Evolutionary conservation across 257 asterid species (phyloP).

Genomic region (Solanum clarkiae): DNA sequence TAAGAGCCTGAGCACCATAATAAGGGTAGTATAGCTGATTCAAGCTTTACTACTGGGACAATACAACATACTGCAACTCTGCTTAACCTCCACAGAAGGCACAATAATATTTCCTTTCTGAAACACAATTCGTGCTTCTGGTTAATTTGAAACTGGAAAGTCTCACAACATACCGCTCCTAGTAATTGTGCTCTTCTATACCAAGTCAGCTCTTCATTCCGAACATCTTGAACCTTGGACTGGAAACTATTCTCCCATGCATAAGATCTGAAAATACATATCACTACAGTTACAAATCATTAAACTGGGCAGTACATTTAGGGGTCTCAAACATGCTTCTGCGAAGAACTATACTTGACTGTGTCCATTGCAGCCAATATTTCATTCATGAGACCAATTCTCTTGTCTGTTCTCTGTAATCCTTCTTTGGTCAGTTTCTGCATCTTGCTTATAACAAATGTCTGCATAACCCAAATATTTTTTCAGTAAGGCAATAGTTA

Average conservation of each 20-base stretch:
- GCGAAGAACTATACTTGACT: slow-evolving; percentile 45
- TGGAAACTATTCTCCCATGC: slow-evolving; percentile 96
- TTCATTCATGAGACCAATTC: slow-evolving; percentile 97
- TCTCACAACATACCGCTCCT: slow-evolving; percentile 62
- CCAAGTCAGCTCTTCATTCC: slow-evolving; percentile 85
- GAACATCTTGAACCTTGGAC: slow-evolving; percentile 60
- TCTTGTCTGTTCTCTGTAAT: slow-evolving; percentile 80
- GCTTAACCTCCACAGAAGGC: neutral
- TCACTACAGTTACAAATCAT: neutral
- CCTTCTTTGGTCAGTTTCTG: slow-evolving; percentile 86
- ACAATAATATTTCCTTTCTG: neutral
- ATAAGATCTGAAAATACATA: slow-evolving; percentile 54
- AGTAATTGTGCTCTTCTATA: slow-evolving; percentile 69
- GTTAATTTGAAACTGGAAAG: neutral
- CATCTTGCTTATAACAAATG: slow-evolving; percentile 78
- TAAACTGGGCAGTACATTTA: neutral
- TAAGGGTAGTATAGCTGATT: neutral
- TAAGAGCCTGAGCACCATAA: neutral
- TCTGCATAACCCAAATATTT: slow-evolving; percentile 37
- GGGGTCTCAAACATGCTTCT: neutral
- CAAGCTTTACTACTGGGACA: neutral
- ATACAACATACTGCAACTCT: neutral
- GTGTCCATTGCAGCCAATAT: slow-evolving; percentile 98
- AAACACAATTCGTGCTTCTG: neutral
- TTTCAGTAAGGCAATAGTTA: slow-evolving; percentile 1